Evolutionary conservation across 805 yeast species (phyloP).

Genomic region (Starmerella etchellsii): DNA sequence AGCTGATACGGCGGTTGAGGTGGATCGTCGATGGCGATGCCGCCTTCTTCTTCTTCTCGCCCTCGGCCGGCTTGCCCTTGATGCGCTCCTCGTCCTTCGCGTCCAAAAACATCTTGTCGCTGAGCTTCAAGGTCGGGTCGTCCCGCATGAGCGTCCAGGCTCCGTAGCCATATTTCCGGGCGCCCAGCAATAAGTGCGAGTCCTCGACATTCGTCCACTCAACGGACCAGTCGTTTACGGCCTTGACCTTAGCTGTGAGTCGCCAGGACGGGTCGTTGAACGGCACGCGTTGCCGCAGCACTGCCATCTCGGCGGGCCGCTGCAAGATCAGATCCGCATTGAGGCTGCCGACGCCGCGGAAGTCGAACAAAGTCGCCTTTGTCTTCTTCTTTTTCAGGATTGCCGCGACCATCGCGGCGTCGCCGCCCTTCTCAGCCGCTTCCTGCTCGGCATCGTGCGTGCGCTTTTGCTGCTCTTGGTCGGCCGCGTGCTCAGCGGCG

Average conservation of each 20-base stretch:
- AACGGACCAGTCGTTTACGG: conserved; percentile 83
- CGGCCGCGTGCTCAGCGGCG: conserved; percentile 47
- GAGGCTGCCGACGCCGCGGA: conserved; percentile 70
- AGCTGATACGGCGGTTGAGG: conserved; percentile 81
- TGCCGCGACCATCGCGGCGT: conserved; percentile 23
- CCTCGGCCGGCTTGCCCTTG: conserved; percentile 7
- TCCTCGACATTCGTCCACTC: conserved; percentile 78
- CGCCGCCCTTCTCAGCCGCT: conserved; percentile 17
- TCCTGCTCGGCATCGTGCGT: conserved; percentile 21
- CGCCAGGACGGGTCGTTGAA: conserved; percentile 47
- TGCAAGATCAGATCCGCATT: conserved; percentile 79
- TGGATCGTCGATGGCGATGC: conserved; percentile 77
- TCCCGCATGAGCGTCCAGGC: conserved; percentile 91
- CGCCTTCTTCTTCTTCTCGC: conserved; percentile 20
- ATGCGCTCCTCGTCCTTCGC: conserved; percentile 20
- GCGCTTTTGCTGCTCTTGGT: conserved; percentile 54
- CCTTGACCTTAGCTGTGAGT: conserved; percentile 53
- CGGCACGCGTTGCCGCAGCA: conserved; percentile 43
- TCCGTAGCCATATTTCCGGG: conserved; percentile 87
- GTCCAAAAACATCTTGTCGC: conserved; percentile 63
- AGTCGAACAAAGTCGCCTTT: conserved; percentile 80
- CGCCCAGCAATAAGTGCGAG: conserved; percentile 74
- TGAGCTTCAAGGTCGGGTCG: conserved; percentile 79
- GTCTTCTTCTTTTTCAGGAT: conserved; percentile 61
- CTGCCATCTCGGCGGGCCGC: conserved; percentile 73